Conservation (phyloP, 352 stramenopile species). For the Globisporangium iwayamae region DNA sequence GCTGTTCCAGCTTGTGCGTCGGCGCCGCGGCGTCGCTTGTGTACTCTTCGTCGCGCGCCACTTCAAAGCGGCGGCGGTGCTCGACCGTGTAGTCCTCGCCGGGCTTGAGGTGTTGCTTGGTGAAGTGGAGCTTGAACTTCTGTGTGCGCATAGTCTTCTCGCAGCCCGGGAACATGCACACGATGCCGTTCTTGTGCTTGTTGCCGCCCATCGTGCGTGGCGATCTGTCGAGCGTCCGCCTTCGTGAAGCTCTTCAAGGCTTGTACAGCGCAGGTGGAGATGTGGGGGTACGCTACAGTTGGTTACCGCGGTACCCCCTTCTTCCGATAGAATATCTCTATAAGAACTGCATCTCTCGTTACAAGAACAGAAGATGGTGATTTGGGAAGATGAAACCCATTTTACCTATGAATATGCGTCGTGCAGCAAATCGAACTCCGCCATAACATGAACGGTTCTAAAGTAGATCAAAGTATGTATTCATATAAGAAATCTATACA, state of each 20-base stretch:
- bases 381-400: neutral
- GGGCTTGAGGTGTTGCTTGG: conserved; percentile 67
- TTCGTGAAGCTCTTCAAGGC: neutral
- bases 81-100: conserved; percentile 77
- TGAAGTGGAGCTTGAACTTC: conserved; percentile 87
- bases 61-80: conserved; percentile 73
- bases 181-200: conserved; percentile 89
- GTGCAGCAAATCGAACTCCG: neutral
- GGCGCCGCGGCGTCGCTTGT: conserved; percentile 13
- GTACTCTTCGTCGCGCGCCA: conserved; percentile 59
- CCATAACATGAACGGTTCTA: neutral
- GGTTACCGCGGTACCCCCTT: neutral
- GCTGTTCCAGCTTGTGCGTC: conserved; percentile 12
- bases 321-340: neutral
- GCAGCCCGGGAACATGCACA: conserved; percentile 77
- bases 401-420: neutral
- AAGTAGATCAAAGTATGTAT: neutral
- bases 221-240: neutral
- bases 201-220: conserved; percentile 59
- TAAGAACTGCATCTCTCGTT: neutral
- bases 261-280: neutral
- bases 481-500: neutral
- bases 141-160: conserved; percentile 85
- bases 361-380: neutral
- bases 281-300: neutral